Evolutionary conservation across 306 rosid species (phyloP), one percentile per base, ranked within the genome.

Genomic region (Senna tora): DNA sequence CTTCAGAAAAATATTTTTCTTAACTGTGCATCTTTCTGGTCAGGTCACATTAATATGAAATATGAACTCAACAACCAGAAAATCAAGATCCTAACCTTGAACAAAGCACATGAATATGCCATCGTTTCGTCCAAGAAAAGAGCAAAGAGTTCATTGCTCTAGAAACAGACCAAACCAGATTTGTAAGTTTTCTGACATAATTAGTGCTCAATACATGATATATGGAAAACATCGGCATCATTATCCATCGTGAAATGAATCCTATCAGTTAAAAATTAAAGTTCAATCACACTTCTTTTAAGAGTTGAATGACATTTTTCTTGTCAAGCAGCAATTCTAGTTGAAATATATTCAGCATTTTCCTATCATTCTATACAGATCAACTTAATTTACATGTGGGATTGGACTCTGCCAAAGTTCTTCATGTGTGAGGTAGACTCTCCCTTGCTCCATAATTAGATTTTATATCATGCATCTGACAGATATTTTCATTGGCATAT

Each of bases 71-170:
- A 47, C 54, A 15, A 38, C 22, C 17, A 58, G 61, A 36, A 49
- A 46, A 15, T 43, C 14, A 30, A 50, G 21, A 68, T 21, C 41
- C 89, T 75, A 65, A 88, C 98, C 98, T 91, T 82, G 76, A 94
- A 94, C 58, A 91, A 71, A 5, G 91, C 98, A 62, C 84, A 83
- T 34, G 98, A 91, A 72, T 89, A 91, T 38, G 96, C 86, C 96
- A 90, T 93, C 55, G 96, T 84, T 60, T 90, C 92, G 28, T 90
- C 98, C 87, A 93, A 81, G 89, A 93, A 87, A 49, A 89, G 82
- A 10, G 93, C 84, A 71, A 93, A 93, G 57, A 93, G 92, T 38
- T 90, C 96, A 79, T 89, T 93, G 79, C 96, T 93, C 98, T 88
- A 59, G 33, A 83, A 75, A 81, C 68, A 84, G 54, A 83, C 28